Evolutionary conservation across 805 yeast genomes (phyloP).

Genomic region (Suhomyces emberorum): DNA sequence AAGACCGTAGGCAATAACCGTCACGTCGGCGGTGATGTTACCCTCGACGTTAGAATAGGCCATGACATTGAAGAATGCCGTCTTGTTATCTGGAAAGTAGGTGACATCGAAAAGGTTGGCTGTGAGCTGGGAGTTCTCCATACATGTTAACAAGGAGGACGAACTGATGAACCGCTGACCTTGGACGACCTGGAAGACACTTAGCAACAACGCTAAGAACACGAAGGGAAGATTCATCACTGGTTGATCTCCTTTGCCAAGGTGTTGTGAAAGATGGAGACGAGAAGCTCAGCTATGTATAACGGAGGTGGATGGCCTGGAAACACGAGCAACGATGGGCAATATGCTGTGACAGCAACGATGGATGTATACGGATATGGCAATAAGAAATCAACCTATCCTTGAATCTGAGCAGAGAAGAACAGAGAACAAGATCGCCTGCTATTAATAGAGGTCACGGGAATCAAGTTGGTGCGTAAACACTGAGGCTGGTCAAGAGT

Average conservation of each 20-base stretch:
- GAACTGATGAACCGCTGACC: conserved; percentile 42
- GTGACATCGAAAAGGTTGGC: conserved; percentile 78
- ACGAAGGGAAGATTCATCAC: neutral
- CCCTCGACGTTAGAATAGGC: conserved; percentile 79
- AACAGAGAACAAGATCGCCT: no score
- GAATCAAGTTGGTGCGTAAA: neutral
- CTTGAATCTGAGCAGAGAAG: no score
- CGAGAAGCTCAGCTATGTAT: no score
- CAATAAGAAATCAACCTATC: no score
- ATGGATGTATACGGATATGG: no score
- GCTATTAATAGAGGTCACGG: conserved; percentile 1
- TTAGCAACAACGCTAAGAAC: conserved; percentile 1
- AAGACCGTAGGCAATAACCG: conserved; percentile 79
- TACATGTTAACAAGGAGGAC: conserved; percentile 81
- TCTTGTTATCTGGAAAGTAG: conserved; percentile 62
- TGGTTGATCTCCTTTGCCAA: neutral
- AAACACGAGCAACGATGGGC: no score
- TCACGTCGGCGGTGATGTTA: conserved; percentile 56
- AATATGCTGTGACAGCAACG: no score
- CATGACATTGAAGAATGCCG: conserved; percentile 63
- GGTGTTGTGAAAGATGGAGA: neutral
- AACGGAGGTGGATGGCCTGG: no score
- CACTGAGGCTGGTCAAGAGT: no score
- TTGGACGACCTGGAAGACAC: conserved; percentile 7
- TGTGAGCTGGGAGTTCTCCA: conserved; percentile 83